Evolutionary conservation across 148 eudicot species (phyloP).

Genomic region (Rhododendron williamsianum): DNA sequence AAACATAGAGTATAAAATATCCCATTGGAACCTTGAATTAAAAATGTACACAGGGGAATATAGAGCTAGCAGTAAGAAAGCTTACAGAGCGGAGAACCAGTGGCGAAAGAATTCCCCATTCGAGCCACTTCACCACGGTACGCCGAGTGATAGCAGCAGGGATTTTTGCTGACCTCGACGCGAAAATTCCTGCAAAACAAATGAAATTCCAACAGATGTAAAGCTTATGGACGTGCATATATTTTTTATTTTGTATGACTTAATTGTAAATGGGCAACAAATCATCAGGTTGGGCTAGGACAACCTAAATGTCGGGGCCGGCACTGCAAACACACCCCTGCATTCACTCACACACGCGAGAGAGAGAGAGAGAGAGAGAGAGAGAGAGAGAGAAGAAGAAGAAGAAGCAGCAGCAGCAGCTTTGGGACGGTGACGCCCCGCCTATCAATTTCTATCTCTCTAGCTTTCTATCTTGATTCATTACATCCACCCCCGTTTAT

Average conservation of each 20-base stretch:
- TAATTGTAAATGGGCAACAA: no score
- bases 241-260: no score
- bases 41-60: background rate
- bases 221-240: background rate
- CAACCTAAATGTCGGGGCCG: no score
- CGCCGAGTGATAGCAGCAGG: conserved; percentile 16
- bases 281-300: no score
- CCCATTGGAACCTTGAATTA: background rate
- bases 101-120: conserved; percentile 32
- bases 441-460: conserved; percentile 17
- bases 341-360: no score
- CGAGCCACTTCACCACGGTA: conserved; percentile 15
- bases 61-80: background rate
- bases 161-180: conserved; percentile 14
- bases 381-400: background rate
- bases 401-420: background rate
- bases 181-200: conserved; percentile 25
- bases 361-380: no score
- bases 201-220: background rate
- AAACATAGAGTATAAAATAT: background rate
- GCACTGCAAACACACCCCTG: no score
- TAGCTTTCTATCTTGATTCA: background rate
- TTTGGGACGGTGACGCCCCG: background rate
- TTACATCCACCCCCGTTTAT: background rate
- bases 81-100: conserved; percentile 62